A percentile compares a stretch with the other conserved stretches of the same genome.
Conservation (phyloP, 163 green algal species). For the Chlorella variabilis region DNA sequence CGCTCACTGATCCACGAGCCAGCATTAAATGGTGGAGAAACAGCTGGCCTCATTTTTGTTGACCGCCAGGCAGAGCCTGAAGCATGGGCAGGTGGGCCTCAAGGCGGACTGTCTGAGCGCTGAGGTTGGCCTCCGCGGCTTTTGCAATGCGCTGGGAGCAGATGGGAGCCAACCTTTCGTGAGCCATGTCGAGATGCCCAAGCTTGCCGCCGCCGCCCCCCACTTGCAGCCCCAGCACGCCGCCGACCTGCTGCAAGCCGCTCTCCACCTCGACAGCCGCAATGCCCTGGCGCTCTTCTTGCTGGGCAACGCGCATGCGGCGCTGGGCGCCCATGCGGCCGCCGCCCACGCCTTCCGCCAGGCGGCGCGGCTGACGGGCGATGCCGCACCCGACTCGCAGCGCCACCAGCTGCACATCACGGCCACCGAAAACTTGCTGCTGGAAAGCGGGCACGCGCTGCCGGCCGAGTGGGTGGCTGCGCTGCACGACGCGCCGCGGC, state of each 20-base stretch:
- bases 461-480: not conserved
- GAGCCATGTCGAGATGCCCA: too few relatives aligned
- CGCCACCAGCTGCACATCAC: slow-evolving; percentile 12
- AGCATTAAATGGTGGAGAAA: not conserved
- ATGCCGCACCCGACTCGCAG: not conserved
- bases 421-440: slow-evolving; percentile 9
- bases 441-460: not conserved
- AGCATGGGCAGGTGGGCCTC: not conserved
- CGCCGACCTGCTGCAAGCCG: not conserved
- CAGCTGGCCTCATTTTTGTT: not conserved
- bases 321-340: not conserved
- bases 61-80: not conserved
- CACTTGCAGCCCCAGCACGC: not conserved
- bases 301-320: not conserved
- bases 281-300: not conserved
- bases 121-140: too few relatives aligned
- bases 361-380: not conserved
- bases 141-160: too few relatives aligned
- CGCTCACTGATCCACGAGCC: too few relatives aligned
- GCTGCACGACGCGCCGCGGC: slow-evolving; percentile 15
- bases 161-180: too few relatives aligned
- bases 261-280: not conserved
- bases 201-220: too few relatives aligned
- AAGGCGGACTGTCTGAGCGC: too few relatives aligned
- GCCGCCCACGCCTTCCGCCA: not conserved